Evolutionary conservation across 345 rosid species (phyloP), one percentile per base, ranked within the genome.

Genomic region (Populus euphratica): DNA sequence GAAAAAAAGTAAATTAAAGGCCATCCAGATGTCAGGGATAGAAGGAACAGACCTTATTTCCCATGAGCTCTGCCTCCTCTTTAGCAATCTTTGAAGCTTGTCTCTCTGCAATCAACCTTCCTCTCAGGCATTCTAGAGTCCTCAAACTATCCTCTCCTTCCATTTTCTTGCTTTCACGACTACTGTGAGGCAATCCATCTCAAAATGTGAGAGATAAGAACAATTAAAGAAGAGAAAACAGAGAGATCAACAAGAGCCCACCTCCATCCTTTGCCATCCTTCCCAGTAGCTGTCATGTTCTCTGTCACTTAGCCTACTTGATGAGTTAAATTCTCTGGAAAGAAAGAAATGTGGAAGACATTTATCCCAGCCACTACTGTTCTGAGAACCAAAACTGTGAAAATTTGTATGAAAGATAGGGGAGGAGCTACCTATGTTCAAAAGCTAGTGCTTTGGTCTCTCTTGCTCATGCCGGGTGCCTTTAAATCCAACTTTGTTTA

Each of bases 81-180:
- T 91, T 93, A 13, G 91, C 93, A 67, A 75, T 76, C 83, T 76
- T 92, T 56, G 99, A 93, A 79, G 90, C 89, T 79, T 93, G 96
- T 78, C 99, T 93, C 83, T 93, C 97, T 29, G 99, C 93, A 69
- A 90, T 87, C 75, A 95, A 73, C 81, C 96, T 92, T 72, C 97
- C 99, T 88, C 98, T 91, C 43, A 95, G 80, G 79, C 93, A 89
- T 78, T 91, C 93, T 59, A 91, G 54, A 31, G 94, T 92, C 82
- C 88, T 89, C 70, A 83, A 59, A 47, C 86, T 80, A 25, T 78
- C 85, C 23, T 81, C 85, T 65, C 63, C 87, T 70, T 81, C 90
- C 75, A 80, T 81, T 64, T 83, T 90, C 47, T 66, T 67, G 63
- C 78, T 50, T 70, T 84, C 89, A 80, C 90, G 87, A 73, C 44